These are phyloP conservation scores for Wickerhamomyces subpelliculosus DNA, from an alignment of 805 yeast genomes.

Conservation along the genomic window DNA sequence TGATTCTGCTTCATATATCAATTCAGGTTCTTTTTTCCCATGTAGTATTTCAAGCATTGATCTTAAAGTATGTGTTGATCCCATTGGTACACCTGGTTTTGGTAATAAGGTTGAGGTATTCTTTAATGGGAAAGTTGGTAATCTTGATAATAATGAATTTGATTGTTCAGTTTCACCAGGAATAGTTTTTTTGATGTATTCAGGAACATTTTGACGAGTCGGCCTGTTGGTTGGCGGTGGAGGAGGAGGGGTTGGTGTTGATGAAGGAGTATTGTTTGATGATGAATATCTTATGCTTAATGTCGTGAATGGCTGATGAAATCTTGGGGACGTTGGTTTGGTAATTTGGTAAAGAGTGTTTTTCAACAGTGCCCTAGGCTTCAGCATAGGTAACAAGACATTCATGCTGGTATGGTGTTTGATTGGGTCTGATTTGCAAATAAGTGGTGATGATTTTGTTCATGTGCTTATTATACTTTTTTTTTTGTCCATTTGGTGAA, in stretches of 20 bases:
- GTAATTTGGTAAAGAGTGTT: no score
- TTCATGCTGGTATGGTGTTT: no score
- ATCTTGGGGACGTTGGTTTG: no score
- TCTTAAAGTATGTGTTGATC: constrained; percentile 47
- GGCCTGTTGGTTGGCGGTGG: neutral
- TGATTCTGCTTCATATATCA: constrained; percentile 78
- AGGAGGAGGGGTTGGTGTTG: neutral
- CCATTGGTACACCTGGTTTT: constrained; percentile 71
- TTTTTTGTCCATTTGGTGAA: neutral
- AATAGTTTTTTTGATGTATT: constrained; percentile 15
- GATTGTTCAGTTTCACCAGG: constrained; percentile 22
- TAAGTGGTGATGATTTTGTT: no score
- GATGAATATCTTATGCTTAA: neutral
- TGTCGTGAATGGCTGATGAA: no score
- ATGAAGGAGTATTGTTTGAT: neutral
- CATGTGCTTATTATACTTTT: no score
- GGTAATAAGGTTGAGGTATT: constrained; percentile 70
- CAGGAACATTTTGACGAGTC: constrained; percentile 12
- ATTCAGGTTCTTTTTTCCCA: constrained; percentile 54
- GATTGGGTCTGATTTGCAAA: no score
- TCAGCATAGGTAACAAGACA: no score
- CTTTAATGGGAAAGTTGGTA: constrained; percentile 61
- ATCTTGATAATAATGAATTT: constrained; percentile 45
- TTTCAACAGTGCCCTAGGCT: no score
- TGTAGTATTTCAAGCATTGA: constrained; percentile 55